Evolutionary conservation across 176 grass and related monocot genomes (phyloP), one percentile per base, ranked within the genome.

Genomic region (Cymbopogon citratus): DNA sequence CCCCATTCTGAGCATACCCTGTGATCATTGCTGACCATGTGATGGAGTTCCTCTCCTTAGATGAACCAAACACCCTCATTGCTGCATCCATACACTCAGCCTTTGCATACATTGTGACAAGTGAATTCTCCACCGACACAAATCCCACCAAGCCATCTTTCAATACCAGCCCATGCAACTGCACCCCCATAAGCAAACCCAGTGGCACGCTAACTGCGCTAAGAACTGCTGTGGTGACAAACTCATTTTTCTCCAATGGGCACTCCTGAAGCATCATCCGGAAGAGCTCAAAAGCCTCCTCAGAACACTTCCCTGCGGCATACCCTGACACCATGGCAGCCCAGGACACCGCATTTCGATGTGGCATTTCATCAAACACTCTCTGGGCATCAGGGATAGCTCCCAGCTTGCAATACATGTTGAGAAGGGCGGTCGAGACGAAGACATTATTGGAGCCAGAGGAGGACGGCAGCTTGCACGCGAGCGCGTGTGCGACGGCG

Each of bases 91-190:
- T 87, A 71, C 57, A 67, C 31, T 83, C 87, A 48, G 81, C 81
- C 81, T 95, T 95, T 1, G 85, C 84, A 65, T 94, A 94, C 78
- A 95, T 76, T 0, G 92, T 92, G 26, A 92, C 69, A 41, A 95
- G 87, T 2, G 90, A 91, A 69, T 95, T 95, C 51, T 95, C 84
- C 6, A 92, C 92, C 2, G 87, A 90, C 2, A 89, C 60, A 34
- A 87, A 94, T 14, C 57, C 81, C 15, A 64, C 52, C 70, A 91
- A 78, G 1, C 84, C 89, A 62, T 90, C 91, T 69, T 87, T 86
- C 6, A 90, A 39, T 39, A 76, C 59, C 48, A 86, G 9, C 33
- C 77, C 85, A 81, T 95, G 92, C 49, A 95, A 46, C 72, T 95
- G 92, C 18, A 34, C 28, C 31, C 92, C 90, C 87, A 83, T 89